Base-by-base conservation (phyloP, 73 alveolate species). In the Loxodes magnus region DNA sequence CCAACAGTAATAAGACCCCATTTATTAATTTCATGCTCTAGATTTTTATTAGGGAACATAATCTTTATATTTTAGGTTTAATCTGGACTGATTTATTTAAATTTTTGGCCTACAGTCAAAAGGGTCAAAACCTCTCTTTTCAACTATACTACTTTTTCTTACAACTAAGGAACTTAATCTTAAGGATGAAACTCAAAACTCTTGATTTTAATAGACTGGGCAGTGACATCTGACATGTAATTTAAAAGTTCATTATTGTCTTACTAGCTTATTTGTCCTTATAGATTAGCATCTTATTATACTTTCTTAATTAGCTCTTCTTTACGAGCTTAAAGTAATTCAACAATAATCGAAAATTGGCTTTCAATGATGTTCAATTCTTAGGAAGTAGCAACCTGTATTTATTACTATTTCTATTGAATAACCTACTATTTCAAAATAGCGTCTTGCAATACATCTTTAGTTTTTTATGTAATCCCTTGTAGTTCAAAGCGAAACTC, bases 91-190 rank as follows among this genome's bases (percentile, higher is more conserved):
- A 39, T 39, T 30, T 17, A 17, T 17, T 23, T 7, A 0, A 39
- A 9, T 15, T 19, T 15, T 39, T 39, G 53, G 1, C 37, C 14
- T 10, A 7, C 12, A 39, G 37, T 9, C 2, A 15, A 15, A 7
- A 39, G 50, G 12, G 21, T 39, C 10, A 10, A 30, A 39, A 39
- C 53, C 33, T 39, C 53, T 1, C 53, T 23, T 30, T 39, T 39
- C 12, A n/a, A 10, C 9, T 12, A 15, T 15, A 30, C 21, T n/a
- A 39, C 21, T n/a, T 12, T 39, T n/a, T n/a, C n/a, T n/a, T n/a
- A n/a, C n/a, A n/a, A n/a, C n/a, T n/a, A n/a, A n/a, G n/a, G n/a
- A n/a, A n/a, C n/a, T n/a, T n/a, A n/a, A n/a, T n/a, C n/a, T n/a
- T n/a, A n/a, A n/a, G n/a, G n/a, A n/a, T n/a, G n/a, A n/a, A n/a